Evolutionary conservation across 768 basidiomycete species (phyloP), one percentile per base, ranked within the genome.

Genomic region (Lentinula aciculospora): DNA sequence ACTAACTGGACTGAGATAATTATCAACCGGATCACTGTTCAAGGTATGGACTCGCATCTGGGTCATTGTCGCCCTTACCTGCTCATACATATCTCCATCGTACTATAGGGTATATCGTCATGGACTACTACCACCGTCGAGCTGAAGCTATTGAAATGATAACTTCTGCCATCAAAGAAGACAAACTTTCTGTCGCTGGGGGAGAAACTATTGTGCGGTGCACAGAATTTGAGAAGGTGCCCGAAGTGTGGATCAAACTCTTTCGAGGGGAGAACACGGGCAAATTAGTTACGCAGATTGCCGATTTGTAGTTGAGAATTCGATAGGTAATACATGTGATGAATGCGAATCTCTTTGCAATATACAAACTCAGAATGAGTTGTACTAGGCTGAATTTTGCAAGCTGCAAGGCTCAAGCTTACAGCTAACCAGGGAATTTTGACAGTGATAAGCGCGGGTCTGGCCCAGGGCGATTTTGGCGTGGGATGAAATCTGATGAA

Each of bases 181-280:
- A 36, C 21, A 53, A 53, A 23, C 36, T 53, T 27, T 23, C 36
- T 2, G 36, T 39, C 3, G 17, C 23, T 25, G 51, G 25, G 6
- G 51, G 34, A 10, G 51, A 53, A 23, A 53, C 51, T 25, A 32
- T 53, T 6, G 51, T 53, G 3, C 51, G 31, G 4, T 51, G 34
- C 27, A 7, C 34, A 13, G 46, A 29, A 17, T 53, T 53, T 9
- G 36, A 25, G 23, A n/a, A 53, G 17, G 21, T 53, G 5, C 51
- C 51, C 4, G 23, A 37, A 21, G 27, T 37, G 12, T 53, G 51
- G 51, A 53, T 53, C 12, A 36, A 21, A 34, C 37, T 53, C 1
- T 53, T 53, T 34, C n/a, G 51, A 21, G 51, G 51, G 36, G 36
- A 53, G 51, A 53, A 53, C 39, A 53, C 51, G 12, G 51, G 51